Conservation (phyloP, 2,329 filamentous ascomycete species). For the Calonectria ilicicola region DNA sequence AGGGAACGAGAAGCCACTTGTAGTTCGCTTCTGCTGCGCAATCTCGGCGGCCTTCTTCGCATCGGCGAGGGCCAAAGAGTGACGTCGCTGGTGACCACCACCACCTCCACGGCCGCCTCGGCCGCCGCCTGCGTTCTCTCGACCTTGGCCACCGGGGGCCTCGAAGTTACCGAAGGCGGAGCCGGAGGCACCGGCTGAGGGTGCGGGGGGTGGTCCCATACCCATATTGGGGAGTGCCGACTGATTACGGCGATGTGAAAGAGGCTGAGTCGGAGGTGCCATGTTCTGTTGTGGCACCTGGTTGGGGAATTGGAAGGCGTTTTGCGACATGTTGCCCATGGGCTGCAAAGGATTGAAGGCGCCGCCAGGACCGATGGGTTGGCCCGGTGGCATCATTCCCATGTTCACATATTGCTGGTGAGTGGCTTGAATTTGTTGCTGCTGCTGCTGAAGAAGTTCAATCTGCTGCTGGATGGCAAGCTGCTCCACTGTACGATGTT, state of each 20-base stretch:
- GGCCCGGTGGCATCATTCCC: constrained; percentile 91
- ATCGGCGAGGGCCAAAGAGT: constrained; percentile 93
- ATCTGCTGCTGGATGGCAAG: constrained; percentile 98
- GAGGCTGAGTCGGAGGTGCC: constrained; percentile 81
- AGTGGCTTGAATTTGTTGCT: constrained; percentile 95
- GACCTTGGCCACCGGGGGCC: constrained; percentile 57
- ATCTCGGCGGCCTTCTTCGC: constrained; percentile 98
- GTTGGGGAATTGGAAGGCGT: constrained; percentile 89
- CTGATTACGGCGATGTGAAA: constrained; percentile 96
- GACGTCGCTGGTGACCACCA: constrained; percentile 89
- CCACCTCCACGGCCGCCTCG: constrained; percentile 79
- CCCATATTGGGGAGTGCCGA: constrained; percentile 94
- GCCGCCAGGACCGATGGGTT: constrained; percentile 76
- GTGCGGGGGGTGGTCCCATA: constrained; percentile 89
- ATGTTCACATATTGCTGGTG: constrained; percentile 98
- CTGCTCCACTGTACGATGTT: constrained; percentile 82
- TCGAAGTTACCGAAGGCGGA: constrained; percentile 84
- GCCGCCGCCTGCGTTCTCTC: constrained; percentile 60
- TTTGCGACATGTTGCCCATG: constrained; percentile 83
- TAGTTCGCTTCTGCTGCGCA: constrained; percentile 95
- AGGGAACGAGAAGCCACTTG: constrained; percentile 95
- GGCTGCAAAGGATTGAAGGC: constrained; percentile 84
- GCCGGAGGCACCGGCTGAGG: constrained; percentile 89
- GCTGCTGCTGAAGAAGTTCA: constrained; percentile 95
- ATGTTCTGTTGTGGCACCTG: constrained; percentile 82